A percentile compares a stretch with the other conserved stretches of the same genome.
Conservation (phyloP, 148 eudicot species). For the Cornus suecica region DNA sequence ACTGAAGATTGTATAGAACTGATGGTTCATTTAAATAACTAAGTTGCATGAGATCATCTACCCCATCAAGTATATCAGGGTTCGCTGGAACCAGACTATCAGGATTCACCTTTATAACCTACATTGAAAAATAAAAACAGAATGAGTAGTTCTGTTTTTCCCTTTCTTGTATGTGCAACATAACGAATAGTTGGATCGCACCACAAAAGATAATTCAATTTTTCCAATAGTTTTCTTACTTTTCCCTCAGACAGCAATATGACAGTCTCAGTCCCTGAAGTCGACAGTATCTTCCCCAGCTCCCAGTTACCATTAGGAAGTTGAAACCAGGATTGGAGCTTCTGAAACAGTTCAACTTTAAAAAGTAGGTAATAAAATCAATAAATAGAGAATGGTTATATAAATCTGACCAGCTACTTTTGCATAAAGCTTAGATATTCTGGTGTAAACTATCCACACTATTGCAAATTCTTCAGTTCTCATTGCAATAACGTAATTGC, state of each 20-base stretch:
- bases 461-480: conserved; percentile 2
- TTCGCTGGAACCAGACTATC: conserved; percentile 75
- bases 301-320: conserved; percentile 88
- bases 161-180: neutral
- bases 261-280: conserved; percentile 57
- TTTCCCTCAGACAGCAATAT: conserved; percentile 73
- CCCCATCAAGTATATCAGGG: conserved; percentile 94
- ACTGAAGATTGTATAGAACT: conserved; percentile 84
- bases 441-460: neutral
- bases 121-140: conserved; percentile 12
- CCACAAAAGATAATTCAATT: neutral
- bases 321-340: conserved; percentile 83
- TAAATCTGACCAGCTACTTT: neutral
- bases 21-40: conserved; percentile 93
- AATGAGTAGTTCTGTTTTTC: neutral
- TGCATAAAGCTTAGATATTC: conserved; percentile 5
- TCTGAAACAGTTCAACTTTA: conserved; percentile 49
- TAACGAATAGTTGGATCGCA: conserved; percentile 9
- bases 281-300: conserved; percentile 68
- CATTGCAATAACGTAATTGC: neutral
- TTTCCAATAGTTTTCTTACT: conserved; percentile 37
- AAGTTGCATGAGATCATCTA: conserved; percentile 95
- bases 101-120: conserved; percentile 71
- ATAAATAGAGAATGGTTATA: neutral
- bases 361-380: conserved; percentile 20